These are phyloP conservation scores for Amylocarpus encephaloides DNA, from an alignment of 2,329 filamentous ascomycete genomes.

Conservation along the genomic window DNA sequence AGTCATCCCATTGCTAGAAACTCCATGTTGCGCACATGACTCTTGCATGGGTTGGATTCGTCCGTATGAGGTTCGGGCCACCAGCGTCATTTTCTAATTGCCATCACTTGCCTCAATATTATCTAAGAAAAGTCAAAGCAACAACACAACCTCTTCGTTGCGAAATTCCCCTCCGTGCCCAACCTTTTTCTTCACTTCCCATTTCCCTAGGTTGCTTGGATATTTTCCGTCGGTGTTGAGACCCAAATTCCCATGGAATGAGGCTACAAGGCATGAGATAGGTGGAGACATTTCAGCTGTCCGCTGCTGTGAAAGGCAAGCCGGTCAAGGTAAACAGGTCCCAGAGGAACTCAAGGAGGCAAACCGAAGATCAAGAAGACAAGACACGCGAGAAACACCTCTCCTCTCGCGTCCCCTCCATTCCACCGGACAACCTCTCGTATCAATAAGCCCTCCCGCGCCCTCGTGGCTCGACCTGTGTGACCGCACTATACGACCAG, in stretches of 20 bases:
- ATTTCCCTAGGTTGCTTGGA: neutral
- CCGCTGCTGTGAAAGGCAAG: neutral
- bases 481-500: neutral
- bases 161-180: neutral
- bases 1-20: too few relatives aligned
- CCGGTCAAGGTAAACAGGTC: neutral
- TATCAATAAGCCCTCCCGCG: neutral
- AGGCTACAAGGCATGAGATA: neutral
- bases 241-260: neutral
- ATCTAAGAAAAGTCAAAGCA: too few relatives aligned
- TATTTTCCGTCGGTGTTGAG: neutral
- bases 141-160: neutral
- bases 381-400: neutral
- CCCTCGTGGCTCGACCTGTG: neutral
- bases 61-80: neutral
- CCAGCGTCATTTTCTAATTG: conserved; percentile 7
- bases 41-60: neutral
- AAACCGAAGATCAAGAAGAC: neutral
- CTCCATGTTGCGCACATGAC: neutral
- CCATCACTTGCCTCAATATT: neutral
- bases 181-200: neutral
- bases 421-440: neutral
- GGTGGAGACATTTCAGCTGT: conserved; percentile 2
- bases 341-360: neutral
- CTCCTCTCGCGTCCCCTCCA: neutral